Conservation (phyloP, 805 yeast genomes). For the Candida glaebosa region DNA sequence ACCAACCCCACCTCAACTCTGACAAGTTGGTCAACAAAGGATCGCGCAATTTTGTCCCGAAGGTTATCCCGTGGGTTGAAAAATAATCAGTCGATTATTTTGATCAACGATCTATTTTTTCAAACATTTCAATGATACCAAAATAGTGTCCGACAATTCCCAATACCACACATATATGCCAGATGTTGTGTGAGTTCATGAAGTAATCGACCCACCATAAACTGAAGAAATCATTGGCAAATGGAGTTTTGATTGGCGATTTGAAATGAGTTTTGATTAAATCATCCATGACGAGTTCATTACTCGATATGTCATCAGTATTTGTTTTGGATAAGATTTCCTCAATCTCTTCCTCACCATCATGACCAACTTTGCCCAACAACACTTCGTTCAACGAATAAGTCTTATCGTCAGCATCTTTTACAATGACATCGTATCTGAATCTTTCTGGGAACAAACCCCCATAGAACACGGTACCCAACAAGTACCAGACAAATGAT, state of each 20-base stretch:
- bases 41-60: no score
- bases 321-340: conserved; percentile 27
- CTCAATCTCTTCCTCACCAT: conserved; percentile 37
- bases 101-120: conserved; percentile 21
- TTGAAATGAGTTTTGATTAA: conserved; percentile 38
- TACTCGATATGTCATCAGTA: conserved; percentile 19
- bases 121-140: conserved; percentile 72
- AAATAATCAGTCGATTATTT: no score
- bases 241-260: conserved; percentile 31
- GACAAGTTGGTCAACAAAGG: no score
- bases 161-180: conserved; percentile 89
- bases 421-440: conserved; percentile 61
- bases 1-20: no score
- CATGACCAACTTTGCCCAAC: conserved; percentile 29
- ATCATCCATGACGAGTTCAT: no score
- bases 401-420: conserved; percentile 35
- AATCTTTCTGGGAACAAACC: conserved; percentile 86
- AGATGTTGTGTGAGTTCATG: conserved; percentile 78
- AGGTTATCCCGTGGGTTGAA: no score
- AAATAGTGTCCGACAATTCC: conserved; percentile 89
- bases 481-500: conserved; percentile 69
- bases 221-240: conserved; percentile 42
- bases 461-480: conserved; percentile 87
- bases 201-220: conserved; percentile 84
- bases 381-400: conserved; percentile 29